A percentile compares a stretch with the other conserved stretches of the same genome.
phyloP scores from a whole-genome alignment of 768 basidiomycete species.

The Agaricus sinodeliciosus region DNA sequence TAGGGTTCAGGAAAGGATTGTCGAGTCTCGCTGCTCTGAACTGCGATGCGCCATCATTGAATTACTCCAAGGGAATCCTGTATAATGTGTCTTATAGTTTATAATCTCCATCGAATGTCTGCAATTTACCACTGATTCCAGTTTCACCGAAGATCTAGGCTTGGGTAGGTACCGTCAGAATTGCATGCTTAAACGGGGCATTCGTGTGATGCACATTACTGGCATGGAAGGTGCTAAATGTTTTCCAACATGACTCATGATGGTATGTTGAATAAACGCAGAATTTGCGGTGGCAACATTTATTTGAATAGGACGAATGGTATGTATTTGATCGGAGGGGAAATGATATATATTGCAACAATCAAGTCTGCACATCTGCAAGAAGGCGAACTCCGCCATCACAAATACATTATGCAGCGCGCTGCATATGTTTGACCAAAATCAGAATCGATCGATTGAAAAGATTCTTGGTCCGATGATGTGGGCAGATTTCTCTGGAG shows the following conservation, averaged over 20 bases:
- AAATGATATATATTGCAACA: no score
- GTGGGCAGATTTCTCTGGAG: constrained; percentile 23
- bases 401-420: constrained; percentile 28
- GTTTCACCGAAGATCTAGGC: constrained; percentile 3
- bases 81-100: constrained; percentile 13
- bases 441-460: not conserved
- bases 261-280: no score
- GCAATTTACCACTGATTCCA: no score
- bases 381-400: constrained; percentile 22
- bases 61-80: not conserved
- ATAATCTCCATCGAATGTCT: not conserved
- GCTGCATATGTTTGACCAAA: constrained; percentile 22
- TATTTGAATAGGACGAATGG: no score
- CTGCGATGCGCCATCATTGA: not conserved
- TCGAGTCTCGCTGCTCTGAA: not conserved
- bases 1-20: not conserved
- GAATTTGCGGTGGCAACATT: no score
- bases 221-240: no score
- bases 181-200: constrained; percentile 19
- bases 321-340: no score
- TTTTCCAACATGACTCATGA: no score
- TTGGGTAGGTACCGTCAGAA: constrained; percentile 27
- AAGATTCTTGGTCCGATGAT: constrained; percentile 20
- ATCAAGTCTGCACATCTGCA: not conserved
- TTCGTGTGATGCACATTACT: no score